Evolutionary conservation across 441 rosid species (phyloP).

Genomic region (Corymbia calophylla): DNA sequence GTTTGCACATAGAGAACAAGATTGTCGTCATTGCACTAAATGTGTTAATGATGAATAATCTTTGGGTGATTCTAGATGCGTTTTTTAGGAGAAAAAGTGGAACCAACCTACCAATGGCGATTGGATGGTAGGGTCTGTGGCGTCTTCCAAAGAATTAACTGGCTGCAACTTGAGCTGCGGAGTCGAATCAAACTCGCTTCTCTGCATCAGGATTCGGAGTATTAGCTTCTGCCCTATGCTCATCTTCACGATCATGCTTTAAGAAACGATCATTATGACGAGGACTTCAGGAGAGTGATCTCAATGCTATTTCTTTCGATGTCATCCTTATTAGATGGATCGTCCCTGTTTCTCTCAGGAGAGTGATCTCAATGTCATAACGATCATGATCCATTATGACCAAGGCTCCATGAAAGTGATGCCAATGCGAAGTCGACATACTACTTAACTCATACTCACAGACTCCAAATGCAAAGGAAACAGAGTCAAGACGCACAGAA

Average conservation of each 20-base stretch:
- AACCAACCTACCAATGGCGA: slow-evolving; percentile 29
- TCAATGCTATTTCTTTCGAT: not conserved
- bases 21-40: not conserved
- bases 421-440: not conserved
- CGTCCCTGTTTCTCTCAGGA: not conserved
- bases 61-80: not conserved
- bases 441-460: not conserved
- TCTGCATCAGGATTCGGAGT: slow-evolving; percentile 22
- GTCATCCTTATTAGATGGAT: not conserved
- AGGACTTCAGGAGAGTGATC: not conserved
- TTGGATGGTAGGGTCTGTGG: not conserved
- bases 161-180: slow-evolving; percentile 22
- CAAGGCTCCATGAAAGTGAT: too few relatives aligned
- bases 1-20: not conserved
- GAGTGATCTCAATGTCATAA: too few relatives aligned
- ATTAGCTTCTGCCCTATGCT: not conserved
- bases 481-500: slow-evolving; percentile 30
- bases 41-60: not conserved
- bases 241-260: not conserved
- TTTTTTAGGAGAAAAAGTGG: not conserved
- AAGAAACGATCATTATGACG: not conserved
- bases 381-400: too few relatives aligned
- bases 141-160: not conserved
- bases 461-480: not conserved
- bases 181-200: slow-evolving; percentile 32